Evolutionary conservation across 305 asterid species (phyloP).

Genomic region (Solanum chacoense): DNA sequence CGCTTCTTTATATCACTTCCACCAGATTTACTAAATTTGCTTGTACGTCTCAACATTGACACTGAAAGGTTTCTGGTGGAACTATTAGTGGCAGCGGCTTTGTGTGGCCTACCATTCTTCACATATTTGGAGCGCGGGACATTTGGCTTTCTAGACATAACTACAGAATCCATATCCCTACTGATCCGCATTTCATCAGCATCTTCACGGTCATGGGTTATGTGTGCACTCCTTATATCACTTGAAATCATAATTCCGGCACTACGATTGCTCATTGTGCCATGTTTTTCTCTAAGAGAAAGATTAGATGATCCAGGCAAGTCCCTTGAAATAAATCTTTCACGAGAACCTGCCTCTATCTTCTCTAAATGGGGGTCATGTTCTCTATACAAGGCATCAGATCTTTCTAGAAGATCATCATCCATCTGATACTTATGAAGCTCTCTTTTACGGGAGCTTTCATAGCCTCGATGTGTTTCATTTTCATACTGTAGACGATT

Average conservation of each 20-base stretch:
- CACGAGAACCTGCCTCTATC: constrained; percentile 14
- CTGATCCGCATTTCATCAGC: constrained; percentile 8
- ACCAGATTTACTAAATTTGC: constrained; percentile 15
- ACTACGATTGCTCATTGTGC: constrained; percentile 13
- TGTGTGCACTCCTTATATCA: constrained; percentile 27
- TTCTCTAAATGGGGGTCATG: constrained; percentile 14
- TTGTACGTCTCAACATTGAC: constrained; percentile 9
- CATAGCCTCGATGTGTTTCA: constrained; percentile 17
- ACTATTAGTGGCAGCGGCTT: constrained; percentile 7
- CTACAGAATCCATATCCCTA: constrained; percentile 12
- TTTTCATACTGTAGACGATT: constrained; percentile 19
- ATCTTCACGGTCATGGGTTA: constrained; percentile 17
- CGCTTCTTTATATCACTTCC: constrained; percentile 45
- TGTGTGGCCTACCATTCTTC: constrained; percentile 14
- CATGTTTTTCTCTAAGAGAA: constrained; percentile 13
- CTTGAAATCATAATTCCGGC: constrained; percentile 20
- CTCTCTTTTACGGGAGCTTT: constrained; percentile 12
- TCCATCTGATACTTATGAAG: constrained; percentile 15
- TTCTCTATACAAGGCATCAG: constrained; percentile 21
- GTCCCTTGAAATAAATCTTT: constrained; percentile 17
- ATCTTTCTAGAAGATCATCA: constrained; percentile 19
- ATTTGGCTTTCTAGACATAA: constrained; percentile 18
- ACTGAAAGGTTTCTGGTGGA: constrained; percentile 19
- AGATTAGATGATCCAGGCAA: constrained; percentile 14
- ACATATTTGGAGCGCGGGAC: constrained; percentile 11